Conservation (phyloP, 1,139 yeast species). For the Wickerhamomyces sp. region DNA sequence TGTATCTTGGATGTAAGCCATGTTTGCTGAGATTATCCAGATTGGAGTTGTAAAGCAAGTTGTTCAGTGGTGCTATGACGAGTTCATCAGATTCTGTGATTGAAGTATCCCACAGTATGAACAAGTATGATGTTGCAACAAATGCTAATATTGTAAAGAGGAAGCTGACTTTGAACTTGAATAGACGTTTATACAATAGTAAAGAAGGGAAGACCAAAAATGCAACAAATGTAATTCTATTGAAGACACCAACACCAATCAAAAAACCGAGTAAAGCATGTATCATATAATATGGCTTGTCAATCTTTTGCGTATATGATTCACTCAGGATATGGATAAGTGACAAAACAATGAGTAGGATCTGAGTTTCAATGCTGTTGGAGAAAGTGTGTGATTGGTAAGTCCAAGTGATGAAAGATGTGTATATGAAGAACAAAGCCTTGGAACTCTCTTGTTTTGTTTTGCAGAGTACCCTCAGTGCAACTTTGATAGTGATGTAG, state of each 20-base stretch:
- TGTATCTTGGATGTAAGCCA: constrained; percentile 77
- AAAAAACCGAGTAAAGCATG: constrained; percentile 46
- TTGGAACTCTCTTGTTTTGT: constrained; percentile 61
- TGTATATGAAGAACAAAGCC: constrained; percentile 59
- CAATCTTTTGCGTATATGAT: constrained; percentile 8
- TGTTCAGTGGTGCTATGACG: constrained; percentile 73
- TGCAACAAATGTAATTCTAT: constrained; percentile 77
- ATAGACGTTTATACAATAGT: constrained; percentile 35
- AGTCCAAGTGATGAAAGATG: constrained; percentile 76
- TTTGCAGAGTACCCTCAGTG: constrained; percentile 42
- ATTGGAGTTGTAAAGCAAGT: constrained; percentile 62
- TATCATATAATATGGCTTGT: constrained; percentile 19
- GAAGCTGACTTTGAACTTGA: constrained; percentile 28
- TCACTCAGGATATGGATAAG: constrained; percentile 24
- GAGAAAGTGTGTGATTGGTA: constrained; percentile 88
- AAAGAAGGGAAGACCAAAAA: constrained; percentile 61
- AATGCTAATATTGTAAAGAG: constrained; percentile 29
- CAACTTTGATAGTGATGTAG: constrained; percentile 19
- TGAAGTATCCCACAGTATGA: constrained; percentile 55
- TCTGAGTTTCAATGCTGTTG: constrained; percentile 74
- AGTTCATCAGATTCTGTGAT: constrained; percentile 25
- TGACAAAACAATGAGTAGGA: constrained; percentile 52
- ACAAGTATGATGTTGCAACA: constrained; percentile 30
- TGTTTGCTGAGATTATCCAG: constrained; percentile 60
- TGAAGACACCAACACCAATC: constrained; percentile 67